Evolutionary conservation across 2,329 filamentous ascomycete species (phyloP).

Genomic region (Chrysosphaeria jannelii): DNA sequence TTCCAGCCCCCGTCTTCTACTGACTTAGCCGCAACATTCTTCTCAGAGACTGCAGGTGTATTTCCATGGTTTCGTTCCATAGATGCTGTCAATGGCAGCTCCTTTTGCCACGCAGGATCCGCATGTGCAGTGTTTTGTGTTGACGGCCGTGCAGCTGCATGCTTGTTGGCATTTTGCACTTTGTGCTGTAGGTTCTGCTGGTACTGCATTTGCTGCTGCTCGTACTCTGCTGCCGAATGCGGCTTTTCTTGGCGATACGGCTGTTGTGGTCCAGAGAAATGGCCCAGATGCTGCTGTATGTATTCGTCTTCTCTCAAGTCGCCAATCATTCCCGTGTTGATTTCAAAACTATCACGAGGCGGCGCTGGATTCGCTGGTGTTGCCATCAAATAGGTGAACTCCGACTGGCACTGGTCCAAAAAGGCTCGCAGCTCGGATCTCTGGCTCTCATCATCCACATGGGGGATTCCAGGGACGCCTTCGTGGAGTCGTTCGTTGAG

Average conservation of each 20-base stretch:
- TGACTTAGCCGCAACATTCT: too few species aligned
- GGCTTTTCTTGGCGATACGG: too few species aligned
- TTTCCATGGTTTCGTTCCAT: too few species aligned
- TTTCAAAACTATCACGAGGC: too few species aligned
- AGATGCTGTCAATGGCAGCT: too few species aligned
- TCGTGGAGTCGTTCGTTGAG: conserved; percentile 12
- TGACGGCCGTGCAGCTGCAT: too few species aligned
- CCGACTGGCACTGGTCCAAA: conserved; percentile 31
- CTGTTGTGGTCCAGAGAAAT: conserved; percentile 12
- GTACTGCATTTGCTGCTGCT: conserved; percentile 16
- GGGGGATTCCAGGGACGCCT: conserved; percentile 14
- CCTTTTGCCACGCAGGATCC: too few species aligned
- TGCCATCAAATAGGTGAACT: conserved; percentile 38
- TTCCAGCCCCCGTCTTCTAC: too few species aligned
- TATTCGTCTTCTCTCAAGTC: conserved; percentile 26
- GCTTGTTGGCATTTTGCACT: background rate
- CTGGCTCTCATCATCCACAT: conserved; percentile 18
- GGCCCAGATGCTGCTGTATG: too few species aligned
- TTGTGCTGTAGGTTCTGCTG: conserved; percentile 1
- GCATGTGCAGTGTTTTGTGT: too few species aligned
- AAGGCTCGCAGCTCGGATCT: conserved; percentile 26
- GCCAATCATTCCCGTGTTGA: conserved; percentile 21
- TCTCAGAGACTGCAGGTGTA: too few species aligned
- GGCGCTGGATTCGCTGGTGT: conserved; percentile 33
- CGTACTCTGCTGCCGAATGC: too few species aligned